Conservation (phyloP, 768 basidiomycete genomes). For the Leucocoprinus birnbaumii region DNA sequence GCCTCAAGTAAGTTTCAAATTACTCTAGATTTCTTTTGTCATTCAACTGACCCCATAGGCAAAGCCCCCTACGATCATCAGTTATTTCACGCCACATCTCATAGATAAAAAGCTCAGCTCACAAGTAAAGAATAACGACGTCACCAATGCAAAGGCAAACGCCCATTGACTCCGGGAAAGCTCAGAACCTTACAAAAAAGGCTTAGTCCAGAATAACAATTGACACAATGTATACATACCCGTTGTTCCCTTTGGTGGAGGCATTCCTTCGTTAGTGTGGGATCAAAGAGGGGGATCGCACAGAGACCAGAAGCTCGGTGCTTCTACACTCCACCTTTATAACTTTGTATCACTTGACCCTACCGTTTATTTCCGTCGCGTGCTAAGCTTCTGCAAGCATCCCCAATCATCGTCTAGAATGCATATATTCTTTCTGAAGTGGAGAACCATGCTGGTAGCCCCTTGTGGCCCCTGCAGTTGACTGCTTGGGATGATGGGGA, state of each 20-base stretch:
- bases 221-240: conserved; percentile 23
- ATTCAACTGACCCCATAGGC: conserved; percentile 56
- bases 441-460: background rate
- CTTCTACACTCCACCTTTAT: conserved; percentile 5
- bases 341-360: conserved; percentile 3
- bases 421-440: background rate
- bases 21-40: background rate
- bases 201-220: background rate
- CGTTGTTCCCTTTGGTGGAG: conserved; percentile 37
- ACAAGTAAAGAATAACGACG: conserved; percentile 77
- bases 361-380: conserved; percentile 2
- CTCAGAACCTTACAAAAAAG: conserved; percentile 31
- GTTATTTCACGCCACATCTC: background rate
- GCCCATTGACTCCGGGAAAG: conserved; percentile 44
- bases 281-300: background rate
- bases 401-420: conserved; percentile 2
- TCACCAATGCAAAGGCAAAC: conserved; percentile 66
- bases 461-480: background rate
- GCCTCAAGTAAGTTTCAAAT: conserved; percentile 1
- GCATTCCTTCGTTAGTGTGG: conserved; percentile 16
- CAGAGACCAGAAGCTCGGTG: background rate
- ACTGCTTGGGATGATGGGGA: background rate
- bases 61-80: conserved; percentile 50
- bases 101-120: conserved; percentile 17
- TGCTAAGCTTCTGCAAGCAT: background rate